Base-by-base conservation (phyloP, 306 rosid species). In the Lathyrus sativus region DNA sequence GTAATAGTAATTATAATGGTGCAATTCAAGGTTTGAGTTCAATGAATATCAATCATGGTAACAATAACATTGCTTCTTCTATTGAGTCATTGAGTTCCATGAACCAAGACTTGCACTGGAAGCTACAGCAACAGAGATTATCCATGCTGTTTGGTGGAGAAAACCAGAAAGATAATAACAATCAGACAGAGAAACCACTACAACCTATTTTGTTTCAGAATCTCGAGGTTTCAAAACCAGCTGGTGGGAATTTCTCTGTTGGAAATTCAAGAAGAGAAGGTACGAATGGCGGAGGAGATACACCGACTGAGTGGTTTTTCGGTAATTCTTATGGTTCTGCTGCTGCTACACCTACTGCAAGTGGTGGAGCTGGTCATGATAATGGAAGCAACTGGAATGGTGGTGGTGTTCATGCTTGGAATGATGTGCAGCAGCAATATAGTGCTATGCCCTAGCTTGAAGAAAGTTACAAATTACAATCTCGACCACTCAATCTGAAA, bases 21-120 rank as follows among this genome's bases (percentile, higher is more conserved):
- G 80, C 71, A 35, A 51, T 79, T n/a, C 83, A 84, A 58, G 86
- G 85, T n/a, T 71, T 75, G 77, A 78, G 70, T 61, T 29, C 89
- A 13, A 58, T 87, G 85, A 85, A 78, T 57, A 75, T 84, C 50
- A 11, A 53, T 22, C 86, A 78, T 14, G 76, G 31, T 53, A 19
- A 53, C 13, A 60, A 42, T 13, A 80, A 43, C 43, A 69, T 89
- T 5, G 92, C 96, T 33, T 79, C 98, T 59, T 86, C 95, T 0
- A 90, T 92, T 46, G 97, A 93, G 57, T 93, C 98, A 1, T 77
- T 93, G 80, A 93, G 98, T 59, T 88, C 88, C 9, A 80, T 93
- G 24, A 93, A 93, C 82, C 98, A 90, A 76, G 96, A 93, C 85
- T 88, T 93, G 77, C 98, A 93, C 87, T 88, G 91, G 93, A 93